A percentile compares a stretch with the other conserved stretches of the same genome.
phyloP scores from a whole-genome alignment of 2,329 filamentous ascomycete genomes.

The Ceratocystis alfenasii region DNA sequence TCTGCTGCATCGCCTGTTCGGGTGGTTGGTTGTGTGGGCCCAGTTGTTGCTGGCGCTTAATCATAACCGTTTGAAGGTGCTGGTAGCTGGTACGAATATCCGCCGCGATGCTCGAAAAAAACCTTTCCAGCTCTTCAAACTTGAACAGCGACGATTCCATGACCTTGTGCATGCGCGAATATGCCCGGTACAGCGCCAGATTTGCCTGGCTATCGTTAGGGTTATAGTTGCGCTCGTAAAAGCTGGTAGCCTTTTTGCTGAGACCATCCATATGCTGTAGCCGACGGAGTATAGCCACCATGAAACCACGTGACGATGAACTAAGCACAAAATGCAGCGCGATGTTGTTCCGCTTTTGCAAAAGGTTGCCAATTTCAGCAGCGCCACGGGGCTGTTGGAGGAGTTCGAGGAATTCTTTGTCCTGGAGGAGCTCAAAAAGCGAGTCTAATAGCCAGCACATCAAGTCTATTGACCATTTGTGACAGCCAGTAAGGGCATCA shows the following conservation, averaged over 20 bases:
- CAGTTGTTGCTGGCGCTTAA: conserved; percentile 7
- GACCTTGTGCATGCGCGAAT: conserved; percentile 42
- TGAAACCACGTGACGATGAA: conserved; percentile 60
- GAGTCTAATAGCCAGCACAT: conserved; percentile 50
- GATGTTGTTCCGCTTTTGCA: conserved; percentile 45
- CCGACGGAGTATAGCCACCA: conserved; percentile 56
- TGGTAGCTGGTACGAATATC: conserved; percentile 39
- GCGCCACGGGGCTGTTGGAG: conserved; percentile 34
- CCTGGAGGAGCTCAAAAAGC: conserved; percentile 44
- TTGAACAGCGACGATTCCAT: conserved; percentile 43
- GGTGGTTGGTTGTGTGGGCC: conserved; percentile 22
- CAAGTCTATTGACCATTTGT: conserved; percentile 67
- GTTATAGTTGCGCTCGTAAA: conserved; percentile 35
- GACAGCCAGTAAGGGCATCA: conserved; percentile 58
- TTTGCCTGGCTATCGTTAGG: conserved; percentile 36
- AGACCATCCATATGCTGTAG: conserved; percentile 45
- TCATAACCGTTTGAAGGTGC: conserved; percentile 18
- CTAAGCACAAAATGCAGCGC: conserved; percentile 55
- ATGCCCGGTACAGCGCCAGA: conserved; percentile 44
- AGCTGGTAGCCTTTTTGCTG: conserved; percentile 39
- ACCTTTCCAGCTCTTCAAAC: conserved; percentile 49
- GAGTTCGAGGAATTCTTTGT: conserved; percentile 40
- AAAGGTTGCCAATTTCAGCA: conserved; percentile 37
- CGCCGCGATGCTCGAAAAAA: conserved; percentile 40
- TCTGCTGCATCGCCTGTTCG: conserved; percentile 30